Conservation (phyloP, 164 flowering plant species). For the Protea cynaroides region DNA sequence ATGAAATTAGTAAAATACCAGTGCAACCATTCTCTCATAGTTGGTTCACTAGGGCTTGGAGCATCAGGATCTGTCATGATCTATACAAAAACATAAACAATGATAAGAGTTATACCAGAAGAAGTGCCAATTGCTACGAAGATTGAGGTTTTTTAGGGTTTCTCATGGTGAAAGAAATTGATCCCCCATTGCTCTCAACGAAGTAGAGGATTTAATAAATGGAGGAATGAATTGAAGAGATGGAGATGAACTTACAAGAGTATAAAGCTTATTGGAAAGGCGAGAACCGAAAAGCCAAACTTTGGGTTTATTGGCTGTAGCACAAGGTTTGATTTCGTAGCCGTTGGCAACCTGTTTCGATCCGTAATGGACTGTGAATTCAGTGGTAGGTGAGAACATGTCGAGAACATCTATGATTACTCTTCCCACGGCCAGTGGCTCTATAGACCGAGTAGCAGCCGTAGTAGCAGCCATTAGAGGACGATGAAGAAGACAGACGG, state of each 20-base stretch:
- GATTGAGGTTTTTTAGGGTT: no score
- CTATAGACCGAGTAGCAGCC: constrained; percentile 12
- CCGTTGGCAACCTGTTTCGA: constrained; percentile 18
- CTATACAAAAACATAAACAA: neutral
- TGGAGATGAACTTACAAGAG: constrained; percentile 13
- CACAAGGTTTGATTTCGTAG: constrained; percentile 14
- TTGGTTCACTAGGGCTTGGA: constrained; percentile 20
- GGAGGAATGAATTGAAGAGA: no score
- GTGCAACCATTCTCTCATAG: constrained; percentile 17
- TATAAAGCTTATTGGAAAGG: constrained; percentile 9
- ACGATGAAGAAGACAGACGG: no score
- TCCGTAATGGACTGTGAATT: constrained; percentile 9
- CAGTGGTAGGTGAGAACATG: constrained; percentile 14
- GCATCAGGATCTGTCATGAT: constrained; percentile 22
- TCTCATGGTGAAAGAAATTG: no score
- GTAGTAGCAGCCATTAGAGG: neutral
- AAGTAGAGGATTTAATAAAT: neutral
- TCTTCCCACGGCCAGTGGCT: constrained; percentile 17
- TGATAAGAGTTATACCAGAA: no score
- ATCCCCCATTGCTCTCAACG: no score
- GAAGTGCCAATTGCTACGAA: no score
- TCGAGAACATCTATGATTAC: constrained; percentile 18
- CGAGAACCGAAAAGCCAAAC: constrained; percentile 7
- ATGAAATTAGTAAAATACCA: constrained; percentile 6
- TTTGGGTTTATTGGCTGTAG: constrained; percentile 6